Base-by-base conservation (phyloP, 495 filamentous ascomycete genomes). In the Penicillium parvum region DNA sequence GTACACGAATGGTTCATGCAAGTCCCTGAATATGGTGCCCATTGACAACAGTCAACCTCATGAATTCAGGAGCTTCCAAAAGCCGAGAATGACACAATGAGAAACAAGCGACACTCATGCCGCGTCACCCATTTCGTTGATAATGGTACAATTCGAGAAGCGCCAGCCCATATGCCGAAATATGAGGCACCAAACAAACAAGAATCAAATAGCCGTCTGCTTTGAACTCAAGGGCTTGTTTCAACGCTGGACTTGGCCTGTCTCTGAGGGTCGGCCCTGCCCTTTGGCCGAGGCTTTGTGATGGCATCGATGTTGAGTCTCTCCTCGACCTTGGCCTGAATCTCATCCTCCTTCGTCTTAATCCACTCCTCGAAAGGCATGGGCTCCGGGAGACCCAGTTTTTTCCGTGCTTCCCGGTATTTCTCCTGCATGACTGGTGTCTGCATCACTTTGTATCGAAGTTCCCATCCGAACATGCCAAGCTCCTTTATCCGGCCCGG, bases 361-460 rank as follows among this genome's bases (percentile, higher is more conserved):
- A 71, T 28, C 55, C 53, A 73, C 42, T 72, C 62, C 28, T 68
- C 65, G 21, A 73, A 66, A 1, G 65, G 50, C 19, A 55, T 50
- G 11, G 68, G 64, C 26, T 68, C 59, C 1, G 64, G 67, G 41
- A 81, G 53, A 8, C 75, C 78, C 52, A 74, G 34, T 35, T 43
- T 60, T 49, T 59, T 63, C 42, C 84, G 69, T 71, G 89, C 66
- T 30, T 53, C 45, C 32, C 63, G 63, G 48, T 88, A 83, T 48
- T 76, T 63, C 50, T 72, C 72, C 52, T 74, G 76, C 20, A 91
- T 73, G 27, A 58, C 61, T 3, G 73, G 69, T 2, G 79, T 84
- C 69, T 88, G 84, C 83, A 96, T 85, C 37, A 96, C 67, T 49
- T 80, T 71, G 86, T 88, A 95, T 53, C 92, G 69, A 49, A 97